These are phyloP conservation scores for Jimgerdemannia flammicorona DNA, from an alignment of 192 early-diverging fungal species.

Conservation along the genomic window DNA sequence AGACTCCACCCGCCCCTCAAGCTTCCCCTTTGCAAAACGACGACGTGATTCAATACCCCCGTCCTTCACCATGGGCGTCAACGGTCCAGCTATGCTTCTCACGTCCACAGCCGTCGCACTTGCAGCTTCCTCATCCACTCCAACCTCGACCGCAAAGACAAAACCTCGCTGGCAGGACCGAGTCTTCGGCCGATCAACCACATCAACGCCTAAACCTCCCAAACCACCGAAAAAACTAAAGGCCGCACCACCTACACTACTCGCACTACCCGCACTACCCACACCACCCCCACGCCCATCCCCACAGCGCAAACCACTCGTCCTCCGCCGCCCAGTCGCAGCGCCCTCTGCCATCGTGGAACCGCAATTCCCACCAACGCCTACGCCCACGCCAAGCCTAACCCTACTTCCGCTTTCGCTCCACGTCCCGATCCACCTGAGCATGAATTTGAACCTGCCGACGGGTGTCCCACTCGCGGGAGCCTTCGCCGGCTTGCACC, in stretches of 20 bases:
- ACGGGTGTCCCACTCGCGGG: not conserved
- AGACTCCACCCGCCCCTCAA: not conserved
- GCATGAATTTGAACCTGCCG: not conserved
- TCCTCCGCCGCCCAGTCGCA: not conserved
- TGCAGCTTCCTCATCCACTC: not conserved
- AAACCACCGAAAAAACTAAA: not conserved
- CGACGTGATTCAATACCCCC: not conserved
- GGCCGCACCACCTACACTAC: not conserved
- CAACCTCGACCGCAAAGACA: not conserved
- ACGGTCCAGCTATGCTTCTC: not conserved
- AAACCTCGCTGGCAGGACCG: not conserved
- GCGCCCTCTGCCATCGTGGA: not conserved
- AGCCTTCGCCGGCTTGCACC: not conserved
- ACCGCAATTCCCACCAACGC: not conserved
- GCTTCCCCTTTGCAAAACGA: not conserved
- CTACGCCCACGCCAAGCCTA: too few relatives aligned
- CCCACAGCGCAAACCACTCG: not conserved
- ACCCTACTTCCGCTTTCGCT: not conserved
- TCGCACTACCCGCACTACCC: not conserved
- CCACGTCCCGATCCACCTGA: not conserved
- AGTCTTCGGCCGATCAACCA: not conserved
- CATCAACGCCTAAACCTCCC: not conserved
- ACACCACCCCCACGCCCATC: not conserved
- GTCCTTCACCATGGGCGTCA: not conserved
- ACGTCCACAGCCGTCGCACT: not conserved